Evolutionary conservation across 2,329 filamentous ascomycete genomes (phyloP).

Genomic region (Zymoseptoria tritici): DNA sequence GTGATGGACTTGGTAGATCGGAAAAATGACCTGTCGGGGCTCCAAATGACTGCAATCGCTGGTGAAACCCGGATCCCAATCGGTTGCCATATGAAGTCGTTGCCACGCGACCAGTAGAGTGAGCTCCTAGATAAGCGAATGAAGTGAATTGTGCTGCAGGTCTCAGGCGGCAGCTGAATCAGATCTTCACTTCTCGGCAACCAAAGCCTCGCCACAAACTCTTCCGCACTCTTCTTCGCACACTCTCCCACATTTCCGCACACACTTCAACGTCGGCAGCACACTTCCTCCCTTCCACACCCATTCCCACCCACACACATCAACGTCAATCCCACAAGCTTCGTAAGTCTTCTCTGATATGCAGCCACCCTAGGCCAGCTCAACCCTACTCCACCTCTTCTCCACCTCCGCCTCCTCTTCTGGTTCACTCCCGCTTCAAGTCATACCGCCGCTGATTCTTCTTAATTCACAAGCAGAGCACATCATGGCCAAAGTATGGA

Average conservation of each 20-base stretch:
- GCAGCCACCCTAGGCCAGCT: too few relatives aligned
- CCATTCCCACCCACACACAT: neutral
- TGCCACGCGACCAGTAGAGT: neutral
- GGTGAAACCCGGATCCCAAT: neutral
- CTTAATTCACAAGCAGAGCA: too few relatives aligned
- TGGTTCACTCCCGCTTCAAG: too few relatives aligned
- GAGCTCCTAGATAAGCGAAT: neutral
- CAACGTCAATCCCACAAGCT: neutral
- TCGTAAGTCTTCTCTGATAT: neutral
- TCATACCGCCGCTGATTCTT: too few relatives aligned
- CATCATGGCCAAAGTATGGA: too few relatives aligned
- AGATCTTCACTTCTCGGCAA: neutral
- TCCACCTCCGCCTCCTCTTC: neutral
- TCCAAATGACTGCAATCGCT: neutral
- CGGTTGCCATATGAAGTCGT: neutral
- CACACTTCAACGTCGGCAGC: neutral
- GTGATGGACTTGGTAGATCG: neutral
- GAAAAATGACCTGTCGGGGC: neutral
- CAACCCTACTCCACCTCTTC: neutral
- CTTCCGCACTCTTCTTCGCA: neutral
- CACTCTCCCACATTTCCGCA: neutral
- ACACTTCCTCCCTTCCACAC: neutral
- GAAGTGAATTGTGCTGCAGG: neutral
- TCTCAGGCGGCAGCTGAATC: neutral
- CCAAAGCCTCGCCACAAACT: neutral